These are phyloP conservation scores for Apophysomyces trapeziformis DNA, from an alignment of 371 early-diverging fungal species.

Conservation along the genomic window DNA sequence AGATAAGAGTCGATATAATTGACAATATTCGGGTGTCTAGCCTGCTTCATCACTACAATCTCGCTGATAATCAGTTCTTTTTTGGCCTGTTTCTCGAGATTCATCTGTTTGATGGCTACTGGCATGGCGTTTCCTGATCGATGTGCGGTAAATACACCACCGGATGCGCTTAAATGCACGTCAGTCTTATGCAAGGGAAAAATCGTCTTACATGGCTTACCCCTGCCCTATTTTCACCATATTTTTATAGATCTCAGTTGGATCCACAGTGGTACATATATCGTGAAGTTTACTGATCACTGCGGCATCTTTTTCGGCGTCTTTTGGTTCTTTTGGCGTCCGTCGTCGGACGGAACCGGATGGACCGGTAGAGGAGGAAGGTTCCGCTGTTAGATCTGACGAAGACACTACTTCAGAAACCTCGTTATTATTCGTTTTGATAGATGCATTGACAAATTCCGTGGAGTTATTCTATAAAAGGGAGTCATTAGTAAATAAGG, in stretches of 20 bases:
- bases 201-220: conserved; percentile 30
- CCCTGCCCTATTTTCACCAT: conserved; percentile 78
- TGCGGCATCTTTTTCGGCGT: conserved; percentile 51
- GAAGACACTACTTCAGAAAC: neutral
- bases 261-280: conserved; percentile 92
- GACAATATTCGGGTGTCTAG: conserved; percentile 83
- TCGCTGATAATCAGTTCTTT: conserved; percentile 93
- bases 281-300: conserved; percentile 85
- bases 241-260: conserved; percentile 62
- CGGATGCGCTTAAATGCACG: conserved; percentile 44
- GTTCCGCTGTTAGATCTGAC: neutral
- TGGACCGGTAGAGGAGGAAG: neutral
- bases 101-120: conserved; percentile 92
- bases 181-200: neutral
- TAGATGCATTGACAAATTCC: neutral
- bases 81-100: conserved; percentile 83
- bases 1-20: conserved; percentile 87
- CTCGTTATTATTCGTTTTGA: neutral
- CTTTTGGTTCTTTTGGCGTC: conserved; percentile 8
- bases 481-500: neutral
- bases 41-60: conserved; percentile 81
- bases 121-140: conserved; percentile 58
- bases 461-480: neutral
- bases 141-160: conserved; percentile 76
- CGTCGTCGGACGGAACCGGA: conserved; percentile 4